phyloP scores from a whole-genome alignment of 2,329 filamentous ascomycete genomes.

The Claviceps spartinae region DNA sequence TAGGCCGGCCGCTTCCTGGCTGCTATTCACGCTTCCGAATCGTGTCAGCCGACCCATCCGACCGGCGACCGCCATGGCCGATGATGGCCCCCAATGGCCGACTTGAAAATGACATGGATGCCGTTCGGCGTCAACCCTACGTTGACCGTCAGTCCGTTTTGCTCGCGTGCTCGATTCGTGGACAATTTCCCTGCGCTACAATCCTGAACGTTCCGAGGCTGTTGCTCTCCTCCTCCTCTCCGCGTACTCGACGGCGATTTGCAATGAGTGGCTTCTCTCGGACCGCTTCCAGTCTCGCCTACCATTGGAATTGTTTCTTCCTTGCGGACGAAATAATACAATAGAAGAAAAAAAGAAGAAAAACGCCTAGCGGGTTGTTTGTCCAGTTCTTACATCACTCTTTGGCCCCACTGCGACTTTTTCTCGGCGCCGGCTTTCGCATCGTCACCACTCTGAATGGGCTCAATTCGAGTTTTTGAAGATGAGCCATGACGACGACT shows the following conservation, averaged over 20 bases:
- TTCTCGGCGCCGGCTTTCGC: neutral
- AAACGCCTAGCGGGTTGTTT: neutral
- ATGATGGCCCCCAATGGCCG: neutral
- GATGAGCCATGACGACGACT: conserved; percentile 5
- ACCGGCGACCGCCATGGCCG: neutral
- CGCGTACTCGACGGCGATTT: neutral
- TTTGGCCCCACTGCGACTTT: neutral
- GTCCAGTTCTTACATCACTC: neutral
- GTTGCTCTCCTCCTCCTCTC: neutral
- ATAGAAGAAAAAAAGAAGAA: neutral
- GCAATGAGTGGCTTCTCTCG: neutral
- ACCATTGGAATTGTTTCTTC: neutral
- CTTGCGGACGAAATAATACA: neutral
- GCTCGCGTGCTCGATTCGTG: too few species aligned
- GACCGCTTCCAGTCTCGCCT: neutral
- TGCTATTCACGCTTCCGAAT: neutral
- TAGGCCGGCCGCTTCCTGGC: neutral
- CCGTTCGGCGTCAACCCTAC: too few species aligned
- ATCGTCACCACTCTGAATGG: neutral
- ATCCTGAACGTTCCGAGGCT: too few species aligned
- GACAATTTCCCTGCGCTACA: too few species aligned
- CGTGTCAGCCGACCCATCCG: neutral
- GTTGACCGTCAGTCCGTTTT: neutral
- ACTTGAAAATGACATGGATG: neutral
- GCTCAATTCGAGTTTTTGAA: neutral